A percentile compares a stretch with the other conserved stretches of the same genome.
phyloP scores from a whole-genome alignment of 2,329 filamentous ascomycete species.

The Parasarocladium wereldwijsianum region DNA sequence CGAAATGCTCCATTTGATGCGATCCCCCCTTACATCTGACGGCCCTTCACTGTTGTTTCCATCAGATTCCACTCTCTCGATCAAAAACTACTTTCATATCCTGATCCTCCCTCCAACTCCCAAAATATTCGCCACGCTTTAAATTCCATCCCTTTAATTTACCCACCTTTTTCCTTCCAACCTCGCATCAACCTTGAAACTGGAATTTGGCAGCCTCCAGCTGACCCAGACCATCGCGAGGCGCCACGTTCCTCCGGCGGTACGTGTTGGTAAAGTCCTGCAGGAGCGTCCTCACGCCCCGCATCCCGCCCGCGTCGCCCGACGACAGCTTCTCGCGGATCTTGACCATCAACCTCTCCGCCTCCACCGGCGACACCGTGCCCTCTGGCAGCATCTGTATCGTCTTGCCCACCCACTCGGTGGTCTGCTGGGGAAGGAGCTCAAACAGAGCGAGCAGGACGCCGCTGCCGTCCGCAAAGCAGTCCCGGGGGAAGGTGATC shows the following conservation, averaged over 20 bases:
- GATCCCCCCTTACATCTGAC: too few species aligned
- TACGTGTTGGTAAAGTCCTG: conserved; percentile 98
- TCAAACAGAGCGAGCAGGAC: conserved; percentile 86
- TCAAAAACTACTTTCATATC: too few species aligned
- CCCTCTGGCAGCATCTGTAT: conserved; percentile 72
- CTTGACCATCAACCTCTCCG: conserved; percentile 63
- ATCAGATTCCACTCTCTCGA: too few species aligned
- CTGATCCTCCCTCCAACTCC: too few species aligned
- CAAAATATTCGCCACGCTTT: too few species aligned
- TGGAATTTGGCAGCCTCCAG: conserved; percentile 79
- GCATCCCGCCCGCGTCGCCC: conserved; percentile 42
- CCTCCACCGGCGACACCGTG: conserved; percentile 66
- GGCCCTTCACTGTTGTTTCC: too few species aligned
- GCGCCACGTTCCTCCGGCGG: conserved; percentile 85
- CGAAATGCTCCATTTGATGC: too few species aligned
- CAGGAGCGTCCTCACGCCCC: conserved; percentile 70
- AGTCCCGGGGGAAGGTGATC: conserved; percentile 94
- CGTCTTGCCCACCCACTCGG: conserved; percentile 70
- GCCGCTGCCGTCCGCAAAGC: conserved; percentile 85
- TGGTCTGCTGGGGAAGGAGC: conserved; percentile 65
- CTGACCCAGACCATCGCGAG: conserved; percentile 75
- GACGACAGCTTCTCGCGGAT: conserved; percentile 64
- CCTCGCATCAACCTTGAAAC: conserved; percentile 36
- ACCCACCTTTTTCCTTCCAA: conserved; percentile 6
- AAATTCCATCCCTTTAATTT: conserved; percentile 8